Evolutionary conservation across 306 rosid genomes (phyloP).

Genomic region (Hippophae rhamnoides): DNA sequence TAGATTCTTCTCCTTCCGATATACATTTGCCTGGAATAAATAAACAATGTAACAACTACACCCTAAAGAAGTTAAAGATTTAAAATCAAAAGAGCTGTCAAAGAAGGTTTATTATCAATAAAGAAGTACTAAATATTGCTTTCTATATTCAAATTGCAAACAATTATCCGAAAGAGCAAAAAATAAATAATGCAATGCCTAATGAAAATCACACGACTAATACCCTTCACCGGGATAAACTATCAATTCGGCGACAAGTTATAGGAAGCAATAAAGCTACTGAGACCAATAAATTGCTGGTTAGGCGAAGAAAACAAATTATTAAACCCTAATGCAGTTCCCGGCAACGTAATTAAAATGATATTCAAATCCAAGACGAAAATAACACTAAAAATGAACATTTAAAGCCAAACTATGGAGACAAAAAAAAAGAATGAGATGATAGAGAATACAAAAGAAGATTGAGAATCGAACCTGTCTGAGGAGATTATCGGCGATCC

Average conservation of each 20-base stretch:
- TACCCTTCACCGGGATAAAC: not conserved
- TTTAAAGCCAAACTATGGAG: not conserved
- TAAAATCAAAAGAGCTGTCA: slow-evolving; percentile 13
- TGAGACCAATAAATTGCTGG: not conserved
- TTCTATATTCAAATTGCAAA: slow-evolving; percentile 1
- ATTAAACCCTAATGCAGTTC: not conserved
- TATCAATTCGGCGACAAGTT: not conserved
- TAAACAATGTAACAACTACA: slow-evolving; percentile 3
- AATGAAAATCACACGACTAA: not conserved
- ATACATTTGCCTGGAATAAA: slow-evolving; percentile 57
- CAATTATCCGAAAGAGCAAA: not conserved
- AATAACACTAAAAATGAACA: not conserved
- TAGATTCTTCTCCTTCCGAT: slow-evolving; percentile 73
- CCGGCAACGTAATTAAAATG: not conserved
- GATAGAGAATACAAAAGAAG: not conserved
- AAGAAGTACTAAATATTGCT: not conserved
- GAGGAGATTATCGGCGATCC: slow-evolving; percentile 91
- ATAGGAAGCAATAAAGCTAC: not conserved
- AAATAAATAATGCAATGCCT: not conserved
- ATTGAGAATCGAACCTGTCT: slow-evolving; percentile 47
- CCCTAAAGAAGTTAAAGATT: not conserved
- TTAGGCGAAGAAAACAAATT: not conserved
- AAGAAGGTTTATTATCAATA: not conserved
- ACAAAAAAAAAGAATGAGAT: not conserved
- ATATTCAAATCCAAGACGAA: not conserved